Evolutionary conservation across 116 monocot species (phyloP), one percentile per base, ranked within the genome.

Genomic region (Cymodocea nodosa): DNA sequence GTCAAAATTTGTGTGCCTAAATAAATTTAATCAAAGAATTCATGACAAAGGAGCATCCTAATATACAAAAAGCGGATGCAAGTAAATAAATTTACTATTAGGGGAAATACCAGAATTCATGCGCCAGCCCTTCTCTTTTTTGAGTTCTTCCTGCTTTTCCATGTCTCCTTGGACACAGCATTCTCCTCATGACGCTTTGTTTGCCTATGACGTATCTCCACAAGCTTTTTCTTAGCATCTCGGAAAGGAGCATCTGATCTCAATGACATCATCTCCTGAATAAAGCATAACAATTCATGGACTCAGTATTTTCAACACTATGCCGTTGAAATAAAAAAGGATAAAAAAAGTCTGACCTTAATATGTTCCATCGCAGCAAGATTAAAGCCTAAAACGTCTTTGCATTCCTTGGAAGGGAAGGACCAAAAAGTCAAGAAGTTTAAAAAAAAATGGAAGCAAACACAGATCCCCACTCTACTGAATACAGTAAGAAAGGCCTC

Each of bases 171-270:
- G 2, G 44, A 61, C 6, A 76, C 70, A 17, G 35, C 39, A 56
- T 51, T 63, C 20, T 75, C 78, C 0, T 62, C 57, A 14, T 35
- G 59, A 23, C 82, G 78, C 75, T 85, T 88, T 0, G 88, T 76
- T 9, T 80, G 86, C 64, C 57, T 64, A 49, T 24, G 58, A 35
- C 91, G 87, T 22, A 95, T 82, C 60, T 95, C 90, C 83, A 81
- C 68, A 4, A 95, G 83, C 68, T 80, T 87, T 20, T 80, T 78
- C 58, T 88, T 91, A 14, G 88, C 97, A 74, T 88, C 80, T 34
- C 84, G 83, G 78, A 97, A 97, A 2, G 85, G 97, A 52, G 87
- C 97, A 77, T 88, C 91, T 6, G 88, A 91, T 65, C 64, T 83
- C 76, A 84, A 73, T 2, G 84, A 78, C 79, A 84, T 65, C 68